Evolutionary conservation across 129 eudicot species (phyloP).

Genomic region (Flaveria linearis): DNA sequence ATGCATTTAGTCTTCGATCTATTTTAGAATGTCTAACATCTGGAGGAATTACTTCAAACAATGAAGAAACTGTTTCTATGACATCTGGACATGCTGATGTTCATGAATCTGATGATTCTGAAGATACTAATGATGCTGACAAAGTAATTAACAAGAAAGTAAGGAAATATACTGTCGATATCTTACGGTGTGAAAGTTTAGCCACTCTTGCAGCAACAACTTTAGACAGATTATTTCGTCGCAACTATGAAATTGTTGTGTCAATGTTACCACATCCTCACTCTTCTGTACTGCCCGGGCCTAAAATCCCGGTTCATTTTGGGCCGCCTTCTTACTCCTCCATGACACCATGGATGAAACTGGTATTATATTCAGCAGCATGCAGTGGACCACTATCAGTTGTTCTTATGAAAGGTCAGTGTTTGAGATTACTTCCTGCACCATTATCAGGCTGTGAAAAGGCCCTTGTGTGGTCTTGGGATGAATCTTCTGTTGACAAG

Average conservation of each 20-base stretch:
- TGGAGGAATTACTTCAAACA: slow-evolving; percentile 66
- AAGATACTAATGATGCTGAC: slow-evolving; percentile 33
- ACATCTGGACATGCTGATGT: slow-evolving; percentile 26
- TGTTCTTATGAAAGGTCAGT: slow-evolving; percentile 97
- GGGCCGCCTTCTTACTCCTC: slow-evolving; percentile 92
- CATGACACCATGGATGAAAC: slow-evolving; percentile 98
- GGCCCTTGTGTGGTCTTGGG: slow-evolving; percentile 98
- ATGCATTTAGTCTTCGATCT: slow-evolving; percentile 94
- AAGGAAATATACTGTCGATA: slow-evolving; percentile 79
- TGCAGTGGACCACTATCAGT: slow-evolving; percentile 93
- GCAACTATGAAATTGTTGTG: slow-evolving; percentile 89
- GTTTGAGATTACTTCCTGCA: slow-evolving; percentile 86
- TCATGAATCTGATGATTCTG: slow-evolving; percentile 36
- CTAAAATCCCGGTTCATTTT: slow-evolving; percentile 88
- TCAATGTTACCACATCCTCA: slow-evolving; percentile 96
- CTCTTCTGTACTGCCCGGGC: slow-evolving; percentile 85
- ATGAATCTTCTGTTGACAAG: slow-evolving; percentile 78
- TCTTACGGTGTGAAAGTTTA: slow-evolving; percentile 91
- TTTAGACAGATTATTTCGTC: slow-evolving; percentile 72
- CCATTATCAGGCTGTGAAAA: slow-evolving; percentile 96
- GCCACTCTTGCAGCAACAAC: slow-evolving; percentile 85
- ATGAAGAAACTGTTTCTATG: slow-evolving; percentile 33
- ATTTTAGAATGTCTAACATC: slow-evolving; percentile 83
- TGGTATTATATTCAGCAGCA: slow-evolving; percentile 72
- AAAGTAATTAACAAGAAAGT: slow-evolving; percentile 38